phyloP scores from a whole-genome alignment of 2,329 filamentous ascomycete genomes.

The Xylaria sp. region DNA sequence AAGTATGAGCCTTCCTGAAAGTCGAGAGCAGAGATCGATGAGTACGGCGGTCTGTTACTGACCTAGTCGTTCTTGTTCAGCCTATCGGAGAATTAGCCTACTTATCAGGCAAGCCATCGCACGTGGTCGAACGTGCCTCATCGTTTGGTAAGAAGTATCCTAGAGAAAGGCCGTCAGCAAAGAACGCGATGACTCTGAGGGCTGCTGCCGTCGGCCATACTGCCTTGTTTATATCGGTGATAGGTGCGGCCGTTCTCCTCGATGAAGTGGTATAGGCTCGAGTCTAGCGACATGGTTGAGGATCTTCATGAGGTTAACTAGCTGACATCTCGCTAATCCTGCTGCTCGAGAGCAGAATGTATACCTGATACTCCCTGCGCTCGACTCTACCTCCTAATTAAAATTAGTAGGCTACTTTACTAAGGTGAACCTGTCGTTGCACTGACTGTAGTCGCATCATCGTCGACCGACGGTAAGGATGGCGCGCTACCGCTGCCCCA shows the following conservation, averaged over 20 bases:
- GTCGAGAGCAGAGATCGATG: too few relatives aligned
- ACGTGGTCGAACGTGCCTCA: constrained; percentile 19
- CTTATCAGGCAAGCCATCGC: background rate
- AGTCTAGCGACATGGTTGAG: constrained; percentile 34
- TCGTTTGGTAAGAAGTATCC: constrained; percentile 40
- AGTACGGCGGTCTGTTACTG: background rate
- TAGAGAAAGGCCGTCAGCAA: constrained; percentile 10
- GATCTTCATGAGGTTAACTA: constrained; percentile 27
- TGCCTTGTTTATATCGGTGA: constrained; percentile 37
- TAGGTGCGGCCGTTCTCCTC: constrained; percentile 38
- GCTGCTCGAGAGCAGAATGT: background rate
- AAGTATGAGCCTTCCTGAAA: constrained; percentile 1
- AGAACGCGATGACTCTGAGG: background rate
- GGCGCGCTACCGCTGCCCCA: constrained; percentile 31
- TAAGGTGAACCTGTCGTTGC: background rate
- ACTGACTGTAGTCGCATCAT: constrained; percentile 25
- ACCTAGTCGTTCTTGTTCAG: constrained; percentile 39
- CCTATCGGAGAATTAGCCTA: constrained; percentile 17
- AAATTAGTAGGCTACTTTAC: constrained; percentile 3
- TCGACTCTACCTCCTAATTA: constrained; percentile 13
- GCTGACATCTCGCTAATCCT: constrained; percentile 1
- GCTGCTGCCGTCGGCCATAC: constrained; percentile 22
- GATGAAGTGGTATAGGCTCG: constrained; percentile 33
- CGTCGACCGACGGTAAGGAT: constrained; percentile 32
- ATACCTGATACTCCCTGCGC: constrained; percentile 20